Conservation (phyloP, 2,329 filamentous ascomycete species). For the Cordyceps cicadae region DNA sequence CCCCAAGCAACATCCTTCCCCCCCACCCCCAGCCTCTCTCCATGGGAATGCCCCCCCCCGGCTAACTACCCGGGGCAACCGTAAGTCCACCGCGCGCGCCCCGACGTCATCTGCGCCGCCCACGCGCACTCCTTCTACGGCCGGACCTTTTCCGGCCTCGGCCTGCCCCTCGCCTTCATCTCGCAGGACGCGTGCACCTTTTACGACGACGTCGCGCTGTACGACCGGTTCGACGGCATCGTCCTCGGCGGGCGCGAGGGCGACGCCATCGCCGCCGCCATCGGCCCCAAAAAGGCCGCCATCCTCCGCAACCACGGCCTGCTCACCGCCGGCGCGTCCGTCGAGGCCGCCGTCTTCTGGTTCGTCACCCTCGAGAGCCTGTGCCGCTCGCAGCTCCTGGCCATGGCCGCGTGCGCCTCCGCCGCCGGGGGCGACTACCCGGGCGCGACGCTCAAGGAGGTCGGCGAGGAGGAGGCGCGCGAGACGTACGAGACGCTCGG, state of each 20-base stretch:
- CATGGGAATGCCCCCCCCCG: no score
- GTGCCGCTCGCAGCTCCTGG: conserved; percentile 41
- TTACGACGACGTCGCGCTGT: conserved; percentile 40
- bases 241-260: conserved; percentile 46
- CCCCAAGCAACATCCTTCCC: no score
- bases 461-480: conserved; percentile 57
- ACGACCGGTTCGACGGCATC: conserved; percentile 41
- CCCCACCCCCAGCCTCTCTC: no score
- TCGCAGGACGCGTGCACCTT: conserved; percentile 56
- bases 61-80: no score
- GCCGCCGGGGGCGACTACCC: conserved; percentile 27
- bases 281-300: conserved; percentile 42
- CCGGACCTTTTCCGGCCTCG: conserved; percentile 51
- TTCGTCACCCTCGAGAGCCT: conserved; percentile 44
- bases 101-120: conserved; percentile 45
- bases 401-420: conserved; percentile 47
- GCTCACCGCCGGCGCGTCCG: conserved; percentile 39
- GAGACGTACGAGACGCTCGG: conserved; percentile 62
- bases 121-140: conserved; percentile 49
- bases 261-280: conserved; percentile 35
- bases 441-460: conserved; percentile 57
- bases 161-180: conserved; percentile 55
- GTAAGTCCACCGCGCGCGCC: conserved; percentile 47
- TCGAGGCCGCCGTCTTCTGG: conserved; percentile 47
- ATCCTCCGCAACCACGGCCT: conserved; percentile 49